Evolutionary conservation across 768 basidiomycete species (phyloP), one percentile per base, ranked within the genome.

Genomic region (Lactarius hengduanensis): DNA sequence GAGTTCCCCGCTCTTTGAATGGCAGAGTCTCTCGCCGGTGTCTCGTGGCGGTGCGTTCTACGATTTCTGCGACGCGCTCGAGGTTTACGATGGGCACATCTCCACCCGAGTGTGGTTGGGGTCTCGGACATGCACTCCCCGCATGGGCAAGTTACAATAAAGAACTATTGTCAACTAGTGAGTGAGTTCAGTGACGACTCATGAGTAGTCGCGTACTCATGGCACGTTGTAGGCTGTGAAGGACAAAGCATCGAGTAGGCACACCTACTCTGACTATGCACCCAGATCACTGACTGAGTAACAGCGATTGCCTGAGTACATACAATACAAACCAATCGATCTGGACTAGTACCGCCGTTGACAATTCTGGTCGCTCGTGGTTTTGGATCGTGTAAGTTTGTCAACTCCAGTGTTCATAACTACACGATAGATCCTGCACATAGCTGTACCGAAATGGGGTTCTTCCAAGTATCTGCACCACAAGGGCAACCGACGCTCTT

Each of bases 271-370:
- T 45, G 9, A 22, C 40, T 47, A n/a, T 40, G 41, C 26, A 16
- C 20, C 30, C 16, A 26, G 61, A 28, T 43, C 15, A 2, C 26
- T 43, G 18, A 57, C 50, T 0, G 34, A 45, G 22, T 36, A 7
- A 26, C 32, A 78, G 76, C 20, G 72, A 76, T 8, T 82, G 80
- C 57, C 72, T 83, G 26, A 81, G 81, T 11, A 76, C 79, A 4
- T 81, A 83, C 58, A 66, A 83, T 64, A 41, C 77, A 1, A 78
- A 68, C 22, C 67, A 72, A 59, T 59, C 74, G 1, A 83, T 71
- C 73, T 91, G 80, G 38, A 40, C 38, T 77, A 87, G 86, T 15
- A 76, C 64, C 78, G 0, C 69, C 66, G 4, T 82, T 4, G 20
- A 45, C 43, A 45, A 45, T 45, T 45, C 20, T 18, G 7, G 0